phyloP scores from a whole-genome alignment of 164 flowering plant genomes.

The Buxus sempervirens region DNA sequence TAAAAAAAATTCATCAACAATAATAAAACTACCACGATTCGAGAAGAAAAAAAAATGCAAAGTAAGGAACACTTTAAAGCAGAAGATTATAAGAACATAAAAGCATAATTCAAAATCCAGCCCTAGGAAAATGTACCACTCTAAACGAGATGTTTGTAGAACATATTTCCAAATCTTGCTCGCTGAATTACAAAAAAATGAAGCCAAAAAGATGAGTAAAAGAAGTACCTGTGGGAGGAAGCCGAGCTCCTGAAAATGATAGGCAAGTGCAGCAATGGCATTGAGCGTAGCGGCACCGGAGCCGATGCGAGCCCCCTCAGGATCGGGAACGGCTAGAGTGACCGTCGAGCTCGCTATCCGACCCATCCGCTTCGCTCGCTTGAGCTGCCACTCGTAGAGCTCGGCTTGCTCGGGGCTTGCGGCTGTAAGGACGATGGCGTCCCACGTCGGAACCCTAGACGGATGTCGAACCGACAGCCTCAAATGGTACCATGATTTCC shows the following conservation, averaged over 20 bases:
- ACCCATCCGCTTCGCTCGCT: conserved; percentile 81
- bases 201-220: background rate
- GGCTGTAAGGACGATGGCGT: conserved; percentile 89
- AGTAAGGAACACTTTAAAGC: no score
- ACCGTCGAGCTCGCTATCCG: conserved; percentile 75
- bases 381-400: conserved; percentile 91
- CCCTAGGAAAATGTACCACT: no score
- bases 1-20: no score
- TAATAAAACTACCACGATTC: no score
- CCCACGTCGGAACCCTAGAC: conserved; percentile 92
- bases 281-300: conserved; percentile 97
- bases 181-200: background rate
- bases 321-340: conserved; percentile 92
- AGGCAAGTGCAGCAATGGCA: conserved; percentile 63
- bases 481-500: conserved; percentile 85
- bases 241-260: conserved; percentile 27
- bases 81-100: no score
- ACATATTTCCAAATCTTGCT: background rate
- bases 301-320: conserved; percentile 86
- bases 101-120: no score
- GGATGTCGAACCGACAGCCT: conserved; percentile 84
- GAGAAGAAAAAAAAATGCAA: no score
- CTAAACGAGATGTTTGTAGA: background rate
- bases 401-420: conserved; percentile 97
- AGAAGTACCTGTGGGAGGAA: conserved; percentile 21